Conservation (phyloP, 805 yeast species). For the Kockiozyma suomiensis region DNA sequence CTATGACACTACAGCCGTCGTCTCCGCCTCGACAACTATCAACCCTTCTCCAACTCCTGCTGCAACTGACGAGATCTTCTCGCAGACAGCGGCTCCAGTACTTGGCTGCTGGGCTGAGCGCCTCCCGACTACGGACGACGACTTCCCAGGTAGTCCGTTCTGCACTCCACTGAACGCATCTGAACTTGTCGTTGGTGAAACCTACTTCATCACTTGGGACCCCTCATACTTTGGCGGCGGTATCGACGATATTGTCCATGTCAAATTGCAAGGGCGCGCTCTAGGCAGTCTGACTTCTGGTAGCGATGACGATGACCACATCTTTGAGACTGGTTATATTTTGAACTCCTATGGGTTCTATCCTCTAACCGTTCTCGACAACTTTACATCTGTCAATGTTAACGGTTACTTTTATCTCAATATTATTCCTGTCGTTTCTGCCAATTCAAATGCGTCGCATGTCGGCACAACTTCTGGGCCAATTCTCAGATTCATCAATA, state of each 20-base stretch:
- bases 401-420: conserved; percentile 46
- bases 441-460: conserved; percentile 44
- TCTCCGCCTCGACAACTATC: not conserved
- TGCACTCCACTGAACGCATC: conserved; percentile 49
- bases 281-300: conserved; percentile 37
- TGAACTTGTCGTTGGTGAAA: conserved; percentile 52
- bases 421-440: conserved; percentile 46
- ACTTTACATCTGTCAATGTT: conserved; percentile 2
- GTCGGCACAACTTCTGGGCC: conserved; percentile 49
- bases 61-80: conserved; percentile 5
- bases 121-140: conserved; percentile 18
- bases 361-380: conserved; percentile 43
- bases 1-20: conserved; percentile 32
- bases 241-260: conserved; percentile 41
- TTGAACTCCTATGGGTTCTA: conserved; percentile 47
- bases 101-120: conserved; percentile 22
- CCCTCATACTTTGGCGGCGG: conserved; percentile 49
- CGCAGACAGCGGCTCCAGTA: conserved; percentile 21
- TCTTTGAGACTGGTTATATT: conserved; percentile 44
- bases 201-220: conserved; percentile 55
- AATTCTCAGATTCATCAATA: conserved; percentile 45
- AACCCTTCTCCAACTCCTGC: conserved; percentile 15
- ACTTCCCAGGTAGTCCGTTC: conserved; percentile 46
- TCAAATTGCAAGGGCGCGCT: conserved; percentile 44
- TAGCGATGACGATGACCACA: conserved; percentile 41